Conservation (phyloP, 768 basidiomycete species). For the Hygrophoropsis aurantiaca region DNA sequence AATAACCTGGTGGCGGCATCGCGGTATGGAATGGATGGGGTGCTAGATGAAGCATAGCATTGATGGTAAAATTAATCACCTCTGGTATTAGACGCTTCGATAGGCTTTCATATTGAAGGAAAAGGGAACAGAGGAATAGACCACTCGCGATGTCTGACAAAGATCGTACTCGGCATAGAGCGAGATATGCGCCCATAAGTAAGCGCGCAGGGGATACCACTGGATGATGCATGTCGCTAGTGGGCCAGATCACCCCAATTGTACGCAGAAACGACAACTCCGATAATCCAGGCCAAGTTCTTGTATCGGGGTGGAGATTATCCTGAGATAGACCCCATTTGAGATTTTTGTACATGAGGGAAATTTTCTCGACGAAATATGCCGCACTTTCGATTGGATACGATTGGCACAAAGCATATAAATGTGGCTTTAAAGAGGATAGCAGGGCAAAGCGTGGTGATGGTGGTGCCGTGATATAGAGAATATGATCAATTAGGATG, state of each 20-base stretch:
- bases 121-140: conserved; percentile 83
- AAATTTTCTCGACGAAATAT: conserved; percentile 78
- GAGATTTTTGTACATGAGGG: conserved; percentile 93
- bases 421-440: conserved; percentile 70
- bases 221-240: conserved; percentile 90
- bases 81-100: conserved; percentile 92
- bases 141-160: conserved; percentile 79
- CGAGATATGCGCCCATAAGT: conserved; percentile 90
- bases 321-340: conserved; percentile 77
- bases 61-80: conserved; percentile 77
- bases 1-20: conserved; percentile 59
- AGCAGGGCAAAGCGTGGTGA: conserved; percentile 60
- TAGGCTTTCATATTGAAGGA: conserved; percentile 78
- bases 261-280: conserved; percentile 83
- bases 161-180: conserved; percentile 76
- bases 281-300: conserved; percentile 85
- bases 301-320: conserved; percentile 55
- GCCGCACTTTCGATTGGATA: conserved; percentile 82
- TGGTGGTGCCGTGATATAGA: conserved; percentile 70
- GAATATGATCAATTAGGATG: conserved; percentile 85
- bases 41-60: conserved; percentile 69
- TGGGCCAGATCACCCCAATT: conserved; percentile 85
- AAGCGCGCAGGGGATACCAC: conserved; percentile 86
- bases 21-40: conserved; percentile 54
- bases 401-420: conserved; percentile 72